Evolutionary conservation across 345 rosid species (phyloP).

Genomic region (Reutealis trisperma): DNA sequence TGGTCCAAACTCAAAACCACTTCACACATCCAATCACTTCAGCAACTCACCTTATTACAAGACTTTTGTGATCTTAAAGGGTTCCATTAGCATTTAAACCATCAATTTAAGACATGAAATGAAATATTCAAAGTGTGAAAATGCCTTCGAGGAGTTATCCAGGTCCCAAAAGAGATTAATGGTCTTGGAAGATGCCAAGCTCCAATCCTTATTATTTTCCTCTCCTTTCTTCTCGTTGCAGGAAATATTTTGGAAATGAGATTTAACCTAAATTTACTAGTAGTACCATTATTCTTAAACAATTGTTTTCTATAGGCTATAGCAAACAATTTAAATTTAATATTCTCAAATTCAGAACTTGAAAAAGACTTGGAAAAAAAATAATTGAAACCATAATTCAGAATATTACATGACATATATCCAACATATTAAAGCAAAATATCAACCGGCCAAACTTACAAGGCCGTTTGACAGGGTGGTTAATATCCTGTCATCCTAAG

Average conservation of each 20-base stretch:
- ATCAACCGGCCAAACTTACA: background rate
- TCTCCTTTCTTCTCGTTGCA: background rate
- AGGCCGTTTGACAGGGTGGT: too few species aligned
- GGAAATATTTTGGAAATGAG: background rate
- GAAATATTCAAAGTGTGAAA: too few species aligned
- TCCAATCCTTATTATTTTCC: background rate
- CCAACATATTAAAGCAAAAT: background rate
- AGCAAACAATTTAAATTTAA: background rate
- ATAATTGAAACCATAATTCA: background rate
- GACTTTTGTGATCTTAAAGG: background rate
- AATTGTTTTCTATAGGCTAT: background rate
- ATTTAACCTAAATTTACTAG: background rate
- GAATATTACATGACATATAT: background rate
- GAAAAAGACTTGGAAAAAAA: background rate
- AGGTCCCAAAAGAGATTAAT: background rate
- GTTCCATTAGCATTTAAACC: background rate
- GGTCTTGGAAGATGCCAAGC: too few species aligned
- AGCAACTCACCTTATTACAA: too few species aligned
- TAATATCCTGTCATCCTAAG: background rate
- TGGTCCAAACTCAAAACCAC: background rate
- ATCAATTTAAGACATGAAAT: background rate
- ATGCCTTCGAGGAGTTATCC: too few species aligned
- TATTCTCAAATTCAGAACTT: background rate
- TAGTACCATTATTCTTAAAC: background rate
- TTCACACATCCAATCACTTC: background rate